Base-by-base conservation (phyloP, 306 rosid genomes). In the Purshia tridentata region DNA sequence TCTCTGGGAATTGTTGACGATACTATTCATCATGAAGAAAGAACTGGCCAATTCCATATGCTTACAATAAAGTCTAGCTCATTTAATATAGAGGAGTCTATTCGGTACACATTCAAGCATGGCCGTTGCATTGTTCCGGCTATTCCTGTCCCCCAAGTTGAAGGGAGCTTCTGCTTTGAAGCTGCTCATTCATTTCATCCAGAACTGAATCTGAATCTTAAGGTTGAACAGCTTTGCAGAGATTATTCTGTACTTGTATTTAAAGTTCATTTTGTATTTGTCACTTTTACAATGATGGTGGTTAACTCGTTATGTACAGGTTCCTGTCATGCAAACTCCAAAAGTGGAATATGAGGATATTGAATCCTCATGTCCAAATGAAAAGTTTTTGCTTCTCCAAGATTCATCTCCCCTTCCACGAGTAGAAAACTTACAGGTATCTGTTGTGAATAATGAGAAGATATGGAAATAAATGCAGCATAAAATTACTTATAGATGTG, bases 151-250 rank as follows among this genome's bases (percentile, higher is more conserved):
- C 87, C 93, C 40, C 72, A 44, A 6, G 73, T 29, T 10, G 77
- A 68, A 44, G 84, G 72, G 70, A 68, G 35, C 6, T 78, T 86
- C 76, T 72, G 65, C 73, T 86, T 86, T 69, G 71, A 60, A 74
- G 93, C 86, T 49, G 70, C 56, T 70, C 93, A 84, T 60, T 78
- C 90, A 2, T 77, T 45, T 42, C 70, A 86, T 72, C 66, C 76
- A 35, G 80, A 75, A 44, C 78, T 86, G 53, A 58, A 52, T 56
- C 67, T 70, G 67, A 47, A 14, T 71, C 57, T 88, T 61, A 41
- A 88, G 87, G 87, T 88, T 51, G 45, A 59, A 60, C 41, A 48
- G 51, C 64, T 76, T 55, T 68, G 6, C 19, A 22, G 53, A 67
- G 23, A 51, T 48, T 49, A n/a, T 66, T 52, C 29, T 67, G 62